Percentiles rank a stretch among this genome's conserved stretches.
These are phyloP conservation scores for Boletus bicolor DNA, from an alignment of 768 basidiomycete species.

Conservation along the genomic window DNA sequence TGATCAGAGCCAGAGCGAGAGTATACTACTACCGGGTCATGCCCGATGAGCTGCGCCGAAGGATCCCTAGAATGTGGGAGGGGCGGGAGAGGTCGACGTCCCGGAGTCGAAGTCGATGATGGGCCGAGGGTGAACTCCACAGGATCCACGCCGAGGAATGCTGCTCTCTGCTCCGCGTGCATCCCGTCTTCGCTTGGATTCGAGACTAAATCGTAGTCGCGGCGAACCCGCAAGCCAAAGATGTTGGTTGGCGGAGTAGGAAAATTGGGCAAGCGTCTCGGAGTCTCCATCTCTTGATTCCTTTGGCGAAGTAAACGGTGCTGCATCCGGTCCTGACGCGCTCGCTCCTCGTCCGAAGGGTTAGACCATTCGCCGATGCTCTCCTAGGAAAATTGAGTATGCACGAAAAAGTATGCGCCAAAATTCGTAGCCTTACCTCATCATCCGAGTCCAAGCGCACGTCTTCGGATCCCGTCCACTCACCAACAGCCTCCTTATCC, in stretches of 20 bases:
- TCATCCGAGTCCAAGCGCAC: constrained; percentile 58
- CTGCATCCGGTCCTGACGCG: constrained; percentile 61
- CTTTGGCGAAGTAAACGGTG: constrained; percentile 54
- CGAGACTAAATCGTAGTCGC: constrained; percentile 72
- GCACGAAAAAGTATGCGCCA: background rate
- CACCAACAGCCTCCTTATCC: constrained; percentile 46
- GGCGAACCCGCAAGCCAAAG: constrained; percentile 37
- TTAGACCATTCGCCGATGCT: constrained; percentile 90
- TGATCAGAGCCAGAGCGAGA: constrained; percentile 49
- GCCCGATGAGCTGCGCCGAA: constrained; percentile 57
- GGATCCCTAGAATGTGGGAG: constrained; percentile 63
- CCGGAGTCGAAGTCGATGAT: constrained; percentile 41
- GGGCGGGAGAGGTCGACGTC: constrained; percentile 52
- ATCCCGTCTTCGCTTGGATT: constrained; percentile 81
- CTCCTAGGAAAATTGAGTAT: constrained; percentile 36
- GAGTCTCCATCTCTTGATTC: constrained; percentile 53
- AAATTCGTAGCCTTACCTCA: constrained; percentile 47
- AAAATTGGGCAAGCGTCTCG: constrained; percentile 75
- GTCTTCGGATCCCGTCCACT: constrained; percentile 87
- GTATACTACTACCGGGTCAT: constrained; percentile 63
- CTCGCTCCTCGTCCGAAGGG: constrained; percentile 86
- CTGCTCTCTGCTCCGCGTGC: constrained; percentile 32
- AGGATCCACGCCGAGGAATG: constrained; percentile 44
- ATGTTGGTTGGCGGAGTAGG: constrained; percentile 67
- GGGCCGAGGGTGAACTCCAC: constrained; percentile 46